Evolutionary conservation across 495 filamentous ascomycete species (phyloP).

Genomic region (Evansstolkia leycettana): DNA sequence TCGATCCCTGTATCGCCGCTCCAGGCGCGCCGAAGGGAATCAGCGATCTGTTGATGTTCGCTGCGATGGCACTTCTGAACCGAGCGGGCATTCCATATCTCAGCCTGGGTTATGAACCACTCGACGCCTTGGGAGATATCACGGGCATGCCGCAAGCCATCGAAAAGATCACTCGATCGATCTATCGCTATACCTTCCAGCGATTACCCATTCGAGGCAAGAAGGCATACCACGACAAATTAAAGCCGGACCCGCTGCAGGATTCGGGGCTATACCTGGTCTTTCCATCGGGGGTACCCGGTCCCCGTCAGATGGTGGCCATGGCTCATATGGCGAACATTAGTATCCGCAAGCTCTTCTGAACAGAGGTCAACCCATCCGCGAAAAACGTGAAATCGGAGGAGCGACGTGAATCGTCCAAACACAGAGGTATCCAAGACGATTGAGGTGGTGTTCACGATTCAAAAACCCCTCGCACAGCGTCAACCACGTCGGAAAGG

Average conservation of each 20-base stretch:
- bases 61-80: conserved; percentile 24
- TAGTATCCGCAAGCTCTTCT: conserved; percentile 13
- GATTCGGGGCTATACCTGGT: conserved; percentile 23
- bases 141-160: conserved; percentile 14
- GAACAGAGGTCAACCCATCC: background rate
- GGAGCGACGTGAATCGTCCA: too few species aligned
- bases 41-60: conserved; percentile 25
- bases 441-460: too few species aligned
- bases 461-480: too few species aligned
- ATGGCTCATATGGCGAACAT: conserved; percentile 32
- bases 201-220: conserved; percentile 26
- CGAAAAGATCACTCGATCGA: conserved; percentile 13
- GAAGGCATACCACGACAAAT: conserved; percentile 33
- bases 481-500: too few species aligned
- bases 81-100: conserved; percentile 21
- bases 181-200: conserved; percentile 18
- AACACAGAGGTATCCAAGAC: too few species aligned
- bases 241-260: conserved; percentile 19
- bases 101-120: conserved; percentile 29
- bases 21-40: conserved; percentile 24
- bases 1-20: conserved; percentile 30
- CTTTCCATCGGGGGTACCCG: conserved; percentile 21
- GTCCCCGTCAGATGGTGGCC: conserved; percentile 19
- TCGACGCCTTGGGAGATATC: conserved; percentile 16
- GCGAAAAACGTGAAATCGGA: too few species aligned